Conservation (phyloP, 2,329 filamentous ascomycete genomes). For the Cladophialophora chaetospira region DNA sequence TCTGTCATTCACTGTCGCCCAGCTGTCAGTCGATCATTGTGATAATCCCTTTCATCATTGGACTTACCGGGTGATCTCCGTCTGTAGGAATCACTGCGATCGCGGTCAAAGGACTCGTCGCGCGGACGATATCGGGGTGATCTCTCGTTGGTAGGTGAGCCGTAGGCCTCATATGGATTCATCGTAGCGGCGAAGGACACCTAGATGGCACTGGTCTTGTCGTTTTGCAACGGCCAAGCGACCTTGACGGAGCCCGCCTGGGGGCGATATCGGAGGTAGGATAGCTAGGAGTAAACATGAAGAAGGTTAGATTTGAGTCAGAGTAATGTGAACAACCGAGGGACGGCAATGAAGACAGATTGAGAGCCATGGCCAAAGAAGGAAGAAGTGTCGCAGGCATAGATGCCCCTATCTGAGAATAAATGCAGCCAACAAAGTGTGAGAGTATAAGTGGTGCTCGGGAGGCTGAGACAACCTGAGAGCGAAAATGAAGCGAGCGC, state of each 20-base stretch:
- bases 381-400: slow-evolving; percentile 24
- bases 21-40: neutral
- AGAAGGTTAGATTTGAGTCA: slow-evolving; percentile 30
- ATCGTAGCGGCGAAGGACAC: too few relatives aligned
- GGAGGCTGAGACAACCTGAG: slow-evolving; percentile 9
- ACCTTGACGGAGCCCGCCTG: too few relatives aligned
- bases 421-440: slow-evolving; percentile 15
- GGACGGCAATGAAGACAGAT: slow-evolving; percentile 18
- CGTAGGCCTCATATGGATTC: slow-evolving; percentile 52
- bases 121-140: slow-evolving; percentile 40
- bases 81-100: slow-evolving; percentile 45
- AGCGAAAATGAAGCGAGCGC: slow-evolving; percentile 14
- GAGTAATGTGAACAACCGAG: slow-evolving; percentile 14
- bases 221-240: too few relatives aligned
- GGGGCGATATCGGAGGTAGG: too few relatives aligned
- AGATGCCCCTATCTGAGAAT: slow-evolving; percentile 20
- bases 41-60: neutral
- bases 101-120: slow-evolving; percentile 43
- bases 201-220: too few relatives aligned
- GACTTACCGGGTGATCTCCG: slow-evolving; percentile 51
- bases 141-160: slow-evolving; percentile 42
- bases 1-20: slow-evolving; percentile 40
- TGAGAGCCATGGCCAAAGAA: slow-evolving; percentile 19
- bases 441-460: slow-evolving; percentile 11
- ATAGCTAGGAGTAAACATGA: slow-evolving; percentile 28